Evolutionary conservation across 2,329 filamentous ascomycete species (phyloP).

Genomic region (Penicillium polonicum): DNA sequence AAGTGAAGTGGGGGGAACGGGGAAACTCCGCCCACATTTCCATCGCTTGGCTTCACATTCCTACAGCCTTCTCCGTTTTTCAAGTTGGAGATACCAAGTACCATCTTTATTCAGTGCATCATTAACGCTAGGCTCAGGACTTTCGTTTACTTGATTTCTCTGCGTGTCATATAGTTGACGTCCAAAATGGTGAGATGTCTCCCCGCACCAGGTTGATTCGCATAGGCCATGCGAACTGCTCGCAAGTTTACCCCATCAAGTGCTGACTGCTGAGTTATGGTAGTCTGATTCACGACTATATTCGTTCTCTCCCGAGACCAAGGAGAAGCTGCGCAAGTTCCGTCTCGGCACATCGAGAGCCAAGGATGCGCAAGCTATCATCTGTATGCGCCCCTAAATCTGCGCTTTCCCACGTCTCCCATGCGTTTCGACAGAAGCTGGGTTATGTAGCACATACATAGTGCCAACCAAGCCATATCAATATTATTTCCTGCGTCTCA

Average conservation of each 20-base stretch:
- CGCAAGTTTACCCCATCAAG: neutral
- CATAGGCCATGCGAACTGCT: neutral
- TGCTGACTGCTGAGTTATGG: conserved; percentile 4
- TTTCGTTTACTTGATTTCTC: neutral
- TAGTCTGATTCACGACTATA: conserved; percentile 87
- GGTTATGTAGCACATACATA: neutral
- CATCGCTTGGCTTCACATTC: conserved; percentile 11
- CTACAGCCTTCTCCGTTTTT: neutral
- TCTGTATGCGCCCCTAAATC: conserved; percentile 66
- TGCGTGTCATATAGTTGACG: neutral
- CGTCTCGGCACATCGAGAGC: conserved; percentile 84
- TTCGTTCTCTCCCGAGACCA: conserved; percentile 87
- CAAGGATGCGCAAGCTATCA: conserved; percentile 83
- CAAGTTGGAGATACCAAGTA: neutral
- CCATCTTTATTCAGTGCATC: neutral
- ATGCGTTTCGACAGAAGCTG: neutral
- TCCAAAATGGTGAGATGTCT: conserved; percentile 7
- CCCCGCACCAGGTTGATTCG: neutral
- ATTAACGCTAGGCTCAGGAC: neutral
- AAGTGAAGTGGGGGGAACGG: conserved; percentile 16
- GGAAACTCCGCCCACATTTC: conserved; percentile 23
- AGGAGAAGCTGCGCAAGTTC: conserved; percentile 89
- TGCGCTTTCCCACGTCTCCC: neutral
- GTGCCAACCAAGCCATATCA: neutral
- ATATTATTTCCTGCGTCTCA: neutral